Percentiles rank a stretch among this genome's conserved stretches.
These are phyloP conservation scores for Hibiscus tridactylites DNA, from an alignment of 345 rosid species.

Conservation along the genomic window DNA sequence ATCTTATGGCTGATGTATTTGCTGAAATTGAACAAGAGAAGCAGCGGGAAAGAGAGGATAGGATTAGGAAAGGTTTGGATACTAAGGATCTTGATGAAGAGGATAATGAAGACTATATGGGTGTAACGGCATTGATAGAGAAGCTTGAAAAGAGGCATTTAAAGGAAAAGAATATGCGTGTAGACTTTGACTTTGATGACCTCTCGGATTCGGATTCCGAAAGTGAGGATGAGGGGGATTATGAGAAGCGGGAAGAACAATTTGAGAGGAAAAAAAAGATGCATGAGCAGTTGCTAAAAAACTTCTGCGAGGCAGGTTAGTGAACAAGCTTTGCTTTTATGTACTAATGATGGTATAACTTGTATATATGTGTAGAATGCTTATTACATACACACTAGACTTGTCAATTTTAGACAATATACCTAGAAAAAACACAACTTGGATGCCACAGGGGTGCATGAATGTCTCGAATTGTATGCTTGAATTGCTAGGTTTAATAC, in stretches of 20 bases:
- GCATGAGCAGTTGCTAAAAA: slow-evolving; percentile 58
- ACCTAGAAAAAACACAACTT: too few species aligned
- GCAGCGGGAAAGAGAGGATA: slow-evolving; percentile 61
- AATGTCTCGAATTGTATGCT: too few species aligned
- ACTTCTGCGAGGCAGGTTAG: slow-evolving; percentile 46
- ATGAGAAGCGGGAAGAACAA: slow-evolving; percentile 22
- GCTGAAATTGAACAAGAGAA: slow-evolving; percentile 62
- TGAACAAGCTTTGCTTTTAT: background rate
- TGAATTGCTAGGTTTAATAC: too few species aligned
- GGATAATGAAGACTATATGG: slow-evolving; percentile 79
- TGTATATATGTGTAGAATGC: too few species aligned
- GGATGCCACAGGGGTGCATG: too few species aligned
- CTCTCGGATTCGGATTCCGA: slow-evolving; percentile 73
- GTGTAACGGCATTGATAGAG: slow-evolving; percentile 65
- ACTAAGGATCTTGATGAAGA: slow-evolving; percentile 72
- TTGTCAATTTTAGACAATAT: too few species aligned
- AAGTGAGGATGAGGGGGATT: slow-evolving; percentile 35
- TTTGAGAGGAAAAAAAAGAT: slow-evolving; percentile 52
- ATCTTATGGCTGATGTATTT: slow-evolving; percentile 27
- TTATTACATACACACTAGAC: too few species aligned
- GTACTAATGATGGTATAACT: too few species aligned
- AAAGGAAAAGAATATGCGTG: slow-evolving; percentile 23
- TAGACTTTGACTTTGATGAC: slow-evolving; percentile 37
- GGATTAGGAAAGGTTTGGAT: slow-evolving; percentile 58
- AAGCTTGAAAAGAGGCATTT: slow-evolving; percentile 58